Base-by-base conservation (phyloP, 2,329 filamentous ascomycete genomes). In the Sclerotinia spermophila region DNA sequence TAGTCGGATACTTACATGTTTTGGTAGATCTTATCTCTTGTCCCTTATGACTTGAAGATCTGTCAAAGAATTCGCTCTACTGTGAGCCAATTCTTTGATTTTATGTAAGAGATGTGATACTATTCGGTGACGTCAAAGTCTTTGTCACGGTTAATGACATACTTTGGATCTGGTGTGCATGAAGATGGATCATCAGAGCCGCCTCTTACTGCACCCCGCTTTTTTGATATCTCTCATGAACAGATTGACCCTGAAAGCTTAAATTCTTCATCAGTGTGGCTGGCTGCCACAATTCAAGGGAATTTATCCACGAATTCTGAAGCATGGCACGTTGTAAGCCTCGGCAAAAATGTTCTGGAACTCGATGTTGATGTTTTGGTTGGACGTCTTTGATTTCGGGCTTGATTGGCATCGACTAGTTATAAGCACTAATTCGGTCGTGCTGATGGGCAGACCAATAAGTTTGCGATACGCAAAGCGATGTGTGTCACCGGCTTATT, bases 121-220 rank as follows among this genome's bases (percentile, higher is more conserved):
- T 65, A 65, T 65, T 53, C 62, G 62, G 62, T 45, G 62, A 65
- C n/a, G 5, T 53, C 24, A 53, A 24, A 27, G n/a, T n/a, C 17
- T 17, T 40, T 53, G 33, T 53, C 33, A 53, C n/a, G 62, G 17
- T 53, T 65, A 40, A 19, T 65, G 17, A 13, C 62, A 65, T 53
- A 30, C 33, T 65, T 65, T 53, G 33, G 45, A 53, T 65, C 62
- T 65, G 62, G 24, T 65, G 62, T 65, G 62, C 62, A 65, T 65
- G 30, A 65, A 40, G 62, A 51, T 40, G 33, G 62, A 65, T 53
- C 62, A 65, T 53, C 62, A 53, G 24, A 65, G 33, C 62, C 45
- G 45, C n/a, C 33, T 65, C 45, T 65, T 40, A 65, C 45, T 65
- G 62, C 45, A 65, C 62, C 45, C 62, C 62, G 45, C 62, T 19